Evolutionary conservation across 148 eudicot species (phyloP).

Genomic region (Linanthus parryae): DNA sequence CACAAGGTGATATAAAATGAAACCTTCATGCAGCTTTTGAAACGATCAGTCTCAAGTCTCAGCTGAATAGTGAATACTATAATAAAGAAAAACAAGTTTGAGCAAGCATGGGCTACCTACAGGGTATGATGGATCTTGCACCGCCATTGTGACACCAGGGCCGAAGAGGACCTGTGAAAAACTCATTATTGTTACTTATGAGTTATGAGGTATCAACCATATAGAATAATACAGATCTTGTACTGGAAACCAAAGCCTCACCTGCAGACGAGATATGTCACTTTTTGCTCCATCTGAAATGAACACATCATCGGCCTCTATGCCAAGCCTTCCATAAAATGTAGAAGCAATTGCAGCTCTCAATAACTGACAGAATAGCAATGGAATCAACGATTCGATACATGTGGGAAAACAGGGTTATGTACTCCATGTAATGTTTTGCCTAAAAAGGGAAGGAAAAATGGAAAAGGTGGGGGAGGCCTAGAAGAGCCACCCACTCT

Average conservation of each 20-base stretch:
- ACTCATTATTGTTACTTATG: too few relatives aligned
- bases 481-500: too few relatives aligned
- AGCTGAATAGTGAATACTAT: too few relatives aligned
- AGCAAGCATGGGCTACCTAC: constrained; percentile 24
- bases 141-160: constrained; percentile 74
- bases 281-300: constrained; percentile 96
- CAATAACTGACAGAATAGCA: constrained; percentile 33
- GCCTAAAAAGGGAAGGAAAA: too few relatives aligned
- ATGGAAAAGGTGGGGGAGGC: too few relatives aligned
- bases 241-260: constrained; percentile 13
- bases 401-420: too few relatives aligned
- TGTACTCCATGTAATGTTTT: too few relatives aligned
- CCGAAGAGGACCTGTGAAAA: constrained; percentile 89
- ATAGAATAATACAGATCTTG: background rate
- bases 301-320: constrained; percentile 82
- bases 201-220: background rate
- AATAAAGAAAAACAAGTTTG: too few relatives aligned
- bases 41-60: too few relatives aligned
- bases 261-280: constrained; percentile 97
- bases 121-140: constrained; percentile 88
- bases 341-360: constrained; percentile 79
- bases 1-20: too few relatives aligned
- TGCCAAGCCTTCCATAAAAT: constrained; percentile 61
- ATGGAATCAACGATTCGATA: too few relatives aligned
- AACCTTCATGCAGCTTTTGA: too few relatives aligned